phyloP scores from a whole-genome alignment of 2,329 filamentous ascomycete species.

The Fusarium tanahbumbuense region DNA sequence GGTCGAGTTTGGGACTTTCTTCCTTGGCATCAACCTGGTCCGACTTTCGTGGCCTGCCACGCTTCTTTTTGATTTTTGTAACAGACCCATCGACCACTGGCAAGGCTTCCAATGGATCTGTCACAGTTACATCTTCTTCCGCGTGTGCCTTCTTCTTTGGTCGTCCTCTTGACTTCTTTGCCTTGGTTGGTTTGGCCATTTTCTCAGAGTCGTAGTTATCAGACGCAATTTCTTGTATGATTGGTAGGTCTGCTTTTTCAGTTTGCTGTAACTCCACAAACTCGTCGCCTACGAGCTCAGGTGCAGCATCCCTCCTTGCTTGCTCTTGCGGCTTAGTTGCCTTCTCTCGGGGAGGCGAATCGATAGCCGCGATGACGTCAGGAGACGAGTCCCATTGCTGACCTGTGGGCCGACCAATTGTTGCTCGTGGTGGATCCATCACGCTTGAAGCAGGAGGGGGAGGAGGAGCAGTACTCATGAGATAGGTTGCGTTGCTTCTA shows the following conservation, averaged over 20 bases:
- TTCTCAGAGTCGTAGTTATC: slow-evolving; percentile 31
- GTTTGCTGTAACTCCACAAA: neutral
- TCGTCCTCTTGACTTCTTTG: slow-evolving; percentile 49
- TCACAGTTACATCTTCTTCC: slow-evolving; percentile 19
- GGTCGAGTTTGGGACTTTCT: slow-evolving; percentile 13
- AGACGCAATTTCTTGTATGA: neutral
- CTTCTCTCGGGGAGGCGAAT: slow-evolving; percentile 25
- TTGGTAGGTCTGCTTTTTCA: slow-evolving; percentile 2
- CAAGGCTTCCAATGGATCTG: slow-evolving; percentile 10
- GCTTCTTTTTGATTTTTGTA: slow-evolving; percentile 50
- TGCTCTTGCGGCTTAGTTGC: slow-evolving; percentile 15
- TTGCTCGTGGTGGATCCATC: slow-evolving; percentile 6
- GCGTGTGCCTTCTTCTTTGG: slow-evolving; percentile 46
- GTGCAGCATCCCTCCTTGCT: slow-evolving; percentile 1
- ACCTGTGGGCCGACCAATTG: neutral
- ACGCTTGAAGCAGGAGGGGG: slow-evolving; percentile 27
- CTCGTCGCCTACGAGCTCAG: slow-evolving; percentile 5
- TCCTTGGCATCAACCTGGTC: slow-evolving; percentile 35
- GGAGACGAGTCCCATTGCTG: slow-evolving; percentile 41
- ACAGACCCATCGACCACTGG: slow-evolving; percentile 16
- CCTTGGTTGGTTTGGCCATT: slow-evolving; percentile 30
- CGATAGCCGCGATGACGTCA: slow-evolving; percentile 38
- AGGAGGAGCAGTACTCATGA: slow-evolving; percentile 40
- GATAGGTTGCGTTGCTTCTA: slow-evolving; percentile 40
- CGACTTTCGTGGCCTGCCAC: slow-evolving; percentile 58